Percentiles rank a stretch among this genome's conserved stretches.
These are phyloP conservation scores for Phytopythium boreale DNA, from an alignment of 352 stramenopile genomes.

Conservation along the genomic window DNA sequence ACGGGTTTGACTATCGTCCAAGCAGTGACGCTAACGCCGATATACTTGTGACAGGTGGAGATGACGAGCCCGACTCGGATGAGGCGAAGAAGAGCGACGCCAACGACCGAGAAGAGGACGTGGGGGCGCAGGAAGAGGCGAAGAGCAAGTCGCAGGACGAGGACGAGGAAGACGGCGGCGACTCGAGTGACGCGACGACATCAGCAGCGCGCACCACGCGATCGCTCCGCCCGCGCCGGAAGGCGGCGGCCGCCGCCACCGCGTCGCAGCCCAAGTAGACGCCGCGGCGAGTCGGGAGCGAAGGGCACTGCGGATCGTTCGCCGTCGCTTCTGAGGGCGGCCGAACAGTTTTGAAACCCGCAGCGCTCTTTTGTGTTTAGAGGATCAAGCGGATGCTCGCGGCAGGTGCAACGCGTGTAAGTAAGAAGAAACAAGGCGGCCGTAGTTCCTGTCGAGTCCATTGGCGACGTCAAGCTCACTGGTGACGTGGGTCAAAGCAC, in stretches of 20 bases:
- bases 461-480: too few relatives aligned
- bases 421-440: not conserved
- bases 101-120: conserved; percentile 18
- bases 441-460: not conserved
- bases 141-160: conserved; percentile 26
- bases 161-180: conserved; percentile 39
- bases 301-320: not conserved
- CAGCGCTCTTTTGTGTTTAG: not conserved
- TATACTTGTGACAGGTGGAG: conserved; percentile 15
- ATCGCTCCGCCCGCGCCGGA: conserved; percentile 56
- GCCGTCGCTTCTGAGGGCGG: not conserved
- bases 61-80: conserved; percentile 23
- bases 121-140: conserved; percentile 12
- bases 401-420: not conserved
- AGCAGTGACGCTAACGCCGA: conserved; percentile 10
- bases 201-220: conserved; percentile 30
- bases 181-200: conserved; percentile 41
- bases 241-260: conserved; percentile 37
- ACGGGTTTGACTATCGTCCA: not conserved
- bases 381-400: not conserved
- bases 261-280: conserved; percentile 19
- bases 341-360: not conserved
- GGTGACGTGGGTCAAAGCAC: not conserved
- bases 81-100: conserved; percentile 19
- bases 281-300: not conserved